Base-by-base conservation (phyloP, 345 rosid genomes). In the Cardiospermum halicacabum region DNA sequence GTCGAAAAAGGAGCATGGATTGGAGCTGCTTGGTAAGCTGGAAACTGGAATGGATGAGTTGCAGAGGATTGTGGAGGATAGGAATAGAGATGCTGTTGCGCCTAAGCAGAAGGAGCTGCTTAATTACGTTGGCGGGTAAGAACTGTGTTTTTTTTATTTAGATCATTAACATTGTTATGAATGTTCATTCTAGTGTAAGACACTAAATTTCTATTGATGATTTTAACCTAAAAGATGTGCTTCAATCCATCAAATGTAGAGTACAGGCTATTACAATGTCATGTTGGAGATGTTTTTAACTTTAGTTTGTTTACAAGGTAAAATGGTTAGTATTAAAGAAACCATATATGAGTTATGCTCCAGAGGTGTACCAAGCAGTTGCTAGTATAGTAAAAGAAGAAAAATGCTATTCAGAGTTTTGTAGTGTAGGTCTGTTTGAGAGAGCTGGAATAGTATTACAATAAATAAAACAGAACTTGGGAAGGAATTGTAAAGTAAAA, bases 61-160 rank as follows among this genome's bases (percentile, higher is more conserved):
- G 75, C 85, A 88, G 65, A 75, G 84, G 83, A 88, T 87, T 58
- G 95, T 89, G 68, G 96, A 85, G 79, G 86, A 82, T 47, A 87
- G 91, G 69, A 79, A 91, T 58, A 85, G 97, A 87, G 99, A 94
- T 51, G 99, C 84, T 0, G 92, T 91, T 64, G 95, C 89, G 43
- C 78, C 92, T 11, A 94, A 87, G 69, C 99, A 94, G 76, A 94
- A 83, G 83, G 95, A 90, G 70, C 75, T 94, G 67, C 99, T 94
- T 62, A 81, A 75, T 45, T 94, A 85, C 70, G 95, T 94, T 58
- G 89, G 99, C 68, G 78, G 89, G 99, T 94, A 57, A 79, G 89
- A 77, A 64, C 65, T 63, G 3, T 43, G n/a, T 31, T 42, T 26
- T 24, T 18, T 25, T 57, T 40, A 12, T n/a, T n/a, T 7, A n/a